phyloP scores from a whole-genome alignment of 78 protist species.

The Polysphondylium violaceum region DNA sequence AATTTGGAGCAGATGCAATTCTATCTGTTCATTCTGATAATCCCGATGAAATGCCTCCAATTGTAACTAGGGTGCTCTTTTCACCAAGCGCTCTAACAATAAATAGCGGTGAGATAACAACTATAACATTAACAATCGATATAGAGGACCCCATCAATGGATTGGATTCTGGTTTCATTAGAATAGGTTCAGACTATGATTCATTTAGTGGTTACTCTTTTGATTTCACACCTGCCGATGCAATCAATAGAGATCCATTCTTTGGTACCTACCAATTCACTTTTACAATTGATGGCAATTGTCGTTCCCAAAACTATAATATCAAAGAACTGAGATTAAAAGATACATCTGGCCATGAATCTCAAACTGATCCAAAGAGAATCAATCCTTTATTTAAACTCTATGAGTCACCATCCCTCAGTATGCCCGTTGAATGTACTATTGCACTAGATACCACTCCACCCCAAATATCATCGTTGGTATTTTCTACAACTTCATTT shows the following conservation, averaged over 20 bases:
- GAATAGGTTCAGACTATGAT: background rate
- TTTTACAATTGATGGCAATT: background rate
- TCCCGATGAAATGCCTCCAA: slow-evolving; percentile 17
- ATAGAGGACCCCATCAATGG: background rate
- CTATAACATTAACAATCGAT: too few species aligned
- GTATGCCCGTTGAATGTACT: too few species aligned
- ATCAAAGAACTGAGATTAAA: background rate
- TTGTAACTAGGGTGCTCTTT: background rate
- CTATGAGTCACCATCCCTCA: too few species aligned
- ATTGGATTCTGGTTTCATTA: slow-evolving; percentile 5
- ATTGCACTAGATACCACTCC: too few species aligned
- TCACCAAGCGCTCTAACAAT: too few species aligned
- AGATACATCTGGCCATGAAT: background rate
- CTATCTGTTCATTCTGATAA: too few species aligned
- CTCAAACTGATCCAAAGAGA: background rate
- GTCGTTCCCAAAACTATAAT: background rate
- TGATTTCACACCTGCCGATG: background rate
- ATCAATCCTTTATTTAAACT: background rate
- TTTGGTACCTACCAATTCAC: background rate
- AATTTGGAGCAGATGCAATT: too few species aligned
- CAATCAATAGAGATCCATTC: background rate
- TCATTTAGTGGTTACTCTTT: background rate
- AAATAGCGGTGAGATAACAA: background rate
- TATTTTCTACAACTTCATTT: too few species aligned
- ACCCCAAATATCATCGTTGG: too few species aligned